These are phyloP conservation scores for Moricandia moricandioides DNA, from an alignment of 345 rosid genomes.

Conservation along the genomic window DNA sequence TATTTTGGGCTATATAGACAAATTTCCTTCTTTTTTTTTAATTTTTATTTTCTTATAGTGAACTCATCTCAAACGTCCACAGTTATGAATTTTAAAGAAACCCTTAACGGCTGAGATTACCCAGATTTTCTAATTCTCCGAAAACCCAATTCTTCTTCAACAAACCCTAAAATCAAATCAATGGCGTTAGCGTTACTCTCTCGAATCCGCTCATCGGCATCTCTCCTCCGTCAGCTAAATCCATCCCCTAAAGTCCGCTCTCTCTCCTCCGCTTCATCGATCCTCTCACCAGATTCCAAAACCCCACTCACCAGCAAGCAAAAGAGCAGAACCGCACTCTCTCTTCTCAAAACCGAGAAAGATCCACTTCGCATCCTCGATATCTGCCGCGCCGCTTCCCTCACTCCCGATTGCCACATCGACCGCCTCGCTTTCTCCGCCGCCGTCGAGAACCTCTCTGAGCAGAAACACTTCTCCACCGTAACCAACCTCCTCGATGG, in stretches of 20 bases:
- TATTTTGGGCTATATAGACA: no score
- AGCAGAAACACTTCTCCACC: slow-evolving; percentile 48
- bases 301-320: slow-evolving; percentile 53
- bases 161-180: slow-evolving; percentile 12
- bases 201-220: slow-evolving; percentile 42
- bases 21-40: no score
- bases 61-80: no score
- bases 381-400: slow-evolving; percentile 74
- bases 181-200: slow-evolving; percentile 50
- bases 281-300: slow-evolving; percentile 41
- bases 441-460: slow-evolving; percentile 57
- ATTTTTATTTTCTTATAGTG: no score
- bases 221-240: slow-evolving; percentile 30
- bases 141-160: not conserved
- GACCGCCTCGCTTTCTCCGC: slow-evolving; percentile 69
- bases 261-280: slow-evolving; percentile 38
- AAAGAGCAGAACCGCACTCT: slow-evolving; percentile 66
- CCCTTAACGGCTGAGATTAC: no score
- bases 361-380: slow-evolving; percentile 76
- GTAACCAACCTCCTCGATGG: slow-evolving; percentile 58
- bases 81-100: no score
- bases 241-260: slow-evolving; percentile 12
- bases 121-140: no score
- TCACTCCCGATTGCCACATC: slow-evolving; percentile 55
- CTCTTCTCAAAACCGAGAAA: slow-evolving; percentile 64